Conservation (phyloP, 148 eudicot genomes). For the Rhododendron simsii region DNA sequence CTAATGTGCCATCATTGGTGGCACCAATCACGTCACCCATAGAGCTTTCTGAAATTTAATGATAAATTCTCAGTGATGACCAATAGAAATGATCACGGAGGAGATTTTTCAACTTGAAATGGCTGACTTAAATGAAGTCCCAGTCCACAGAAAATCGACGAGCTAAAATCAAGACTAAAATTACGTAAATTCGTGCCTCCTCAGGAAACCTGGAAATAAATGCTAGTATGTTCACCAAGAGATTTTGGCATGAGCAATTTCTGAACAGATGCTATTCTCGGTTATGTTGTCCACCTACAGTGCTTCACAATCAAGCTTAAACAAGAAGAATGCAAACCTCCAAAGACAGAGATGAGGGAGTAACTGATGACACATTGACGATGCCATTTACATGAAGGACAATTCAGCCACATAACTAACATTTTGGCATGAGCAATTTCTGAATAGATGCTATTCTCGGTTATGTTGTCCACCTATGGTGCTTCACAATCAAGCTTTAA, state of each 20-base stretch:
- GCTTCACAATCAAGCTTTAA: not conserved
- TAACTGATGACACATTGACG: not conserved
- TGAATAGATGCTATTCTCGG: not conserved
- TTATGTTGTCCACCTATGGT: not conserved
- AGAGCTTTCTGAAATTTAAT: not conserved
- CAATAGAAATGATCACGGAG: not conserved
- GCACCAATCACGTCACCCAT: not conserved
- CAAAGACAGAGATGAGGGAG: not conserved
- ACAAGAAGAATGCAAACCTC: not conserved
- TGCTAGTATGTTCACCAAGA: not conserved
- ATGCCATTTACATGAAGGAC: not conserved
- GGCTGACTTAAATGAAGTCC: not conserved
- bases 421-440: not conserved
- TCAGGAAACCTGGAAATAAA: not conserved
- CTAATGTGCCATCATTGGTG: not conserved
- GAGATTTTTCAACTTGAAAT: not conserved
- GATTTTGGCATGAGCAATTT: not conserved
- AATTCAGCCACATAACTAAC: not conserved
- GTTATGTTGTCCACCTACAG: not conserved
- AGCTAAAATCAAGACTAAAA: not conserved
- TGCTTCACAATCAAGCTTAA: not conserved
- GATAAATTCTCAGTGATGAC: not conserved
- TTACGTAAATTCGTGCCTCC: not conserved
- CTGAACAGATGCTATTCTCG: not conserved
- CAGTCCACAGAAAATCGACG: not conserved